phyloP scores from a whole-genome alignment of 2,329 filamentous ascomycete species.

The Stagonosporopsis cucurbitacearum region DNA sequence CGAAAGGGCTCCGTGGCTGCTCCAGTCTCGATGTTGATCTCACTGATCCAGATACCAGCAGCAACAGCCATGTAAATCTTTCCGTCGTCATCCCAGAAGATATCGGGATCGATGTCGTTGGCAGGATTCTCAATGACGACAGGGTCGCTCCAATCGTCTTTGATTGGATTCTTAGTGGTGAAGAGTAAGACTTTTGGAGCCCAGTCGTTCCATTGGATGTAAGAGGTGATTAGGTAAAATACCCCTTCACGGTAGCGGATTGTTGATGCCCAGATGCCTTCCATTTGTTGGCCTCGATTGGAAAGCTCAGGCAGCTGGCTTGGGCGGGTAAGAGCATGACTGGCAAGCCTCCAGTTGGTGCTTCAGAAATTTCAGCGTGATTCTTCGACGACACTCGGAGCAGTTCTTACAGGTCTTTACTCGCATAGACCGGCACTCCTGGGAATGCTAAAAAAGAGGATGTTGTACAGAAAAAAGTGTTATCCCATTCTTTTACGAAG shows the following conservation, averaged over 20 bases:
- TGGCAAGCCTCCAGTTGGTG: conserved; percentile 19
- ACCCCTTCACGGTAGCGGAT: conserved; percentile 31
- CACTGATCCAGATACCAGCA: conserved; percentile 34
- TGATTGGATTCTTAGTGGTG: conserved; percentile 23
- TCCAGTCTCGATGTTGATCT: conserved; percentile 46
- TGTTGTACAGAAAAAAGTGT: conserved; percentile 59
- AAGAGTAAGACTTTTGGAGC: conserved; percentile 19
- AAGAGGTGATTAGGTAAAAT: conserved; percentile 31
- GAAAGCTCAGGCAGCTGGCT: conserved; percentile 25
- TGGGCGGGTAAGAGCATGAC: conserved; percentile 29
- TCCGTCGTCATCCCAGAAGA: conserved; percentile 64
- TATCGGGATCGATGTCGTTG: conserved; percentile 59
- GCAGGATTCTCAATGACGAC: conserved; percentile 37
- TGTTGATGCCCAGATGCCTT: conserved; percentile 34
- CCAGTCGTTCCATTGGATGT: conserved; percentile 10
- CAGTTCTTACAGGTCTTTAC: conserved; percentile 52
- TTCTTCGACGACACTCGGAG: conserved; percentile 41
- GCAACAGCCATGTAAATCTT: conserved; percentile 53
- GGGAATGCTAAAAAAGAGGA: conserved; percentile 62
- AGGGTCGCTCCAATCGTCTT: conserved; percentile 28
- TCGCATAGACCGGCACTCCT: conserved; percentile 59
- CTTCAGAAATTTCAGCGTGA: conserved; percentile 56
- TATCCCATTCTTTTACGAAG: conserved; percentile 43
- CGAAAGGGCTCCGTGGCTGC: conserved; percentile 26
- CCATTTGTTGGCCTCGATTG: conserved; percentile 14